Base-by-base conservation (phyloP, 305 asterid species). In the Rubia tinctorum region DNA sequence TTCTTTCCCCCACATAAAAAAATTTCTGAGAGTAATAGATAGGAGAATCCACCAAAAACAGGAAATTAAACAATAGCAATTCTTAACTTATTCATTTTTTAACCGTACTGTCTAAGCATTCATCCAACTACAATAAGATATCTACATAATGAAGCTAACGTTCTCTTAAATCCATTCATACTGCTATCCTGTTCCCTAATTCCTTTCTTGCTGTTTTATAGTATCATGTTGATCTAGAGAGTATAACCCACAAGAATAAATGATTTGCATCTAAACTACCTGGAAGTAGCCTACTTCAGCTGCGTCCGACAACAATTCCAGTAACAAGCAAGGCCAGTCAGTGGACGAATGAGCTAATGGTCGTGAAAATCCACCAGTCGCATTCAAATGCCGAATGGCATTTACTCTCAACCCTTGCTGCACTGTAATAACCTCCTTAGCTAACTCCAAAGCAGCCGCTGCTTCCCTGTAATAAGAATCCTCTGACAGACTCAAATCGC, bases 281-380 rank as follows among this genome's bases (percentile, higher is more conserved):
- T 94, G 99, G 85, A 94, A 94, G 74, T 88, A 84, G 82, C 87
- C 96, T 77, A 90, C 81, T 78, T 91, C 97, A 66, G 99, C 97
- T 44, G 97, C 93, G 58, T 86, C 81, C 65, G 97, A 94, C 83
- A 94, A 83, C 69, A 94, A 77, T 83, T 94, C 99, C 71, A 94
- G 79, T 88, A 94, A 88, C 81, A 94, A 86, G 80, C 88, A 88
- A 70, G 97, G 95, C 97, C 97, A 94, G 79, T 94, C 97, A 14
- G 99, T 94, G 55, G 99, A 95, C 11, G 99, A 88, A 83, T 88
- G 85, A 9, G 91, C 95, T 68, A 94, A 82, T 55, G 97, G 79
- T 79, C 97, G 84, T 8, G 99, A 94, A 83, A 91, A 91, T 61
- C 96, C 89, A 76, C 93, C 92, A 73, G 74, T 88, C 59, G 39